Evolutionary conservation across 768 basidiomycete genomes (phyloP).

Genomic region (Hirschioporus abietinus): DNA sequence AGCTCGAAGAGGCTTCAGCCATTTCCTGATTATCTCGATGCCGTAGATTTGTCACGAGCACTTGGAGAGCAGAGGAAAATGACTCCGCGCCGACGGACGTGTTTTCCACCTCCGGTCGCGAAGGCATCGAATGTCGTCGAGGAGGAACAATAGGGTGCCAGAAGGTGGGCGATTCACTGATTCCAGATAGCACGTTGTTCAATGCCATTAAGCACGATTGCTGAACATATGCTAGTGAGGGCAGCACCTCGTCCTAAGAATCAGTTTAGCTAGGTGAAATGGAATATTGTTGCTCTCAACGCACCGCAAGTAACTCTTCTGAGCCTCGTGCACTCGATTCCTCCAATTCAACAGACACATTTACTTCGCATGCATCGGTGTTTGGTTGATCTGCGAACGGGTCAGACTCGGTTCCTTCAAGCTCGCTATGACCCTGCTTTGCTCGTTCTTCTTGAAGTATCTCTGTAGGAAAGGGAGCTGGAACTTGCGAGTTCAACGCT

Average conservation of each 20-base stretch:
- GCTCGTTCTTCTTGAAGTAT: not conserved
- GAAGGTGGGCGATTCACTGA: constrained; percentile 27
- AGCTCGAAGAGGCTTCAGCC: constrained; percentile 35
- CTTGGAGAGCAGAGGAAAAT: constrained; percentile 48
- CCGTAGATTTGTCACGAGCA: constrained; percentile 58
- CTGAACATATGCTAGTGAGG: constrained; percentile 71
- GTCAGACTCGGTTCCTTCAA: not conserved
- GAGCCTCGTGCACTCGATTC: not conserved
- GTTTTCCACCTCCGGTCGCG: constrained; percentile 27
- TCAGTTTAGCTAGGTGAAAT: not conserved
- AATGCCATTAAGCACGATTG: constrained; percentile 71
- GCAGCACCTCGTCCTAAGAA: constrained; percentile 41
- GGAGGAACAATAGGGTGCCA: constrained; percentile 56
- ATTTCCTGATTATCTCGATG: constrained; percentile 41
- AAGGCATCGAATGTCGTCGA: constrained; percentile 56
- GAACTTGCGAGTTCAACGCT: not conserved
- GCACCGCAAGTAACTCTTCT: not conserved
- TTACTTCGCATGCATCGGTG: not conserved
- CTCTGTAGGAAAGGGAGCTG: not conserved
- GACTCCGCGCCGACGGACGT: constrained; percentile 22
- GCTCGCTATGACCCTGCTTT: not conserved
- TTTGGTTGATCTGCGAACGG: not conserved
- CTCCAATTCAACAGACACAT: not conserved
- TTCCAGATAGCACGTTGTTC: constrained; percentile 53
- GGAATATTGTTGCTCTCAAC: not conserved